These are phyloP conservation scores for Xylogone sp. DNA, from an alignment of 2,329 filamentous ascomycete genomes.

Conservation along the genomic window DNA sequence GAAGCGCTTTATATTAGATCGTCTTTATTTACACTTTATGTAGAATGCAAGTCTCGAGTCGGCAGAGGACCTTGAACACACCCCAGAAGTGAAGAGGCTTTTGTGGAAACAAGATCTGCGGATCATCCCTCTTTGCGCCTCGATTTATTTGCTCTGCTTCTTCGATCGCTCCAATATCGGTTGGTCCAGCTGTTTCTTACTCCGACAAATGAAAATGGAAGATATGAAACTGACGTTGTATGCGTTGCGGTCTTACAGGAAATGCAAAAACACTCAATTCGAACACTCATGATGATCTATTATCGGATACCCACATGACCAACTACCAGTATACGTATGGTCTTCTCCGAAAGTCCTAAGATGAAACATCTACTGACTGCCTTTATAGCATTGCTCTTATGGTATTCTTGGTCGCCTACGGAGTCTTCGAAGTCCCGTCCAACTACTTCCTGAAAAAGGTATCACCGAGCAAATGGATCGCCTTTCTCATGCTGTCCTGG, in stretches of 20 bases:
- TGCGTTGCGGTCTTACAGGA: slow-evolving; percentile 20
- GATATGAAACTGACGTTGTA: not conserved
- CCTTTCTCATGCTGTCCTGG: slow-evolving; percentile 47
- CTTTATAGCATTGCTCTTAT: slow-evolving; percentile 36
- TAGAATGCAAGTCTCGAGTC: not conserved
- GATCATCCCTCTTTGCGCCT: slow-evolving; percentile 60
- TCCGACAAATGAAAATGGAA: not conserved
- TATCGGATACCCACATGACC: slow-evolving; percentile 58
- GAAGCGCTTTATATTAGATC: not conserved
- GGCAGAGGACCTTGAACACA: not conserved
- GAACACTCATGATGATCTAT: slow-evolving; percentile 56
- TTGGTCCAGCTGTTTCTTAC: slow-evolving; percentile 8
- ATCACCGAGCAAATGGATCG: slow-evolving; percentile 43
- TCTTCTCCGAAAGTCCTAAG: not conserved
- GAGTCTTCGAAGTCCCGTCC: slow-evolving; percentile 45
- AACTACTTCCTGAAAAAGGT: slow-evolving; percentile 46
- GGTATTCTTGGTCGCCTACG: slow-evolving; percentile 44
- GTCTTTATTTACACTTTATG: not conserved
- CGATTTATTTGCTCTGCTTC: slow-evolving; percentile 65
- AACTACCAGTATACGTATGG: slow-evolving; percentile 53
- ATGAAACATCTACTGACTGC: slow-evolving; percentile 8
- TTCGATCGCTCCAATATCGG: slow-evolving; percentile 67
- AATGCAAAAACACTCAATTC: slow-evolving; percentile 65
- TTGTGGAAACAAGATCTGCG: slow-evolving; percentile 57
- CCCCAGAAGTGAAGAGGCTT: slow-evolving; percentile 33